Base-by-base conservation (phyloP, 1,139 yeast species). In the Taphrina populina region DNA sequence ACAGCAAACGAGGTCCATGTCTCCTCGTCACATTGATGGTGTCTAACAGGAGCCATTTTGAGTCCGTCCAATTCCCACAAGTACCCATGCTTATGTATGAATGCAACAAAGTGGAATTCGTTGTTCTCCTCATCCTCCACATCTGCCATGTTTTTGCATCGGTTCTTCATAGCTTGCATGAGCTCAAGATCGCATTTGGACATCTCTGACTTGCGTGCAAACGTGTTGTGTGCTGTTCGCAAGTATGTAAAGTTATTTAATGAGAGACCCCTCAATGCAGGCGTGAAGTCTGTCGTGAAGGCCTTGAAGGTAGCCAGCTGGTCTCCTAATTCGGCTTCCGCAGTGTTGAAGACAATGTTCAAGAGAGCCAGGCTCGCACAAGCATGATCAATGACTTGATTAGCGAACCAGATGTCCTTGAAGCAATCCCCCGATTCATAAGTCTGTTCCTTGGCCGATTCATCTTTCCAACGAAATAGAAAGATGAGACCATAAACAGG, bases 281-380 rank as follows among this genome's bases (percentile, higher is more conserved):
- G 39, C 10, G 57, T 17, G 15, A 56, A 24, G 20, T 36, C 37
- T 21, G 21, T 30, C 11, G 78, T 79, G 66, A 83, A 83, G 52
- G 70, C 69, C 59, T 73, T 74, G 67, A 83, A 79, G 52, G 76
- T 73, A 3, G 62, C 35, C 56, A 83, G 69, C 40, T 77, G 80
- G 0, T 70, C 68, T 0, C 88, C 88, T 5, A 82, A 59, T 1
- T 74, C 72, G n/a, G 80, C 61, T 2, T 66, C 69, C 2, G 68
- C 66, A 57, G 76, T 73, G 62, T 76, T 75, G 59, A 83, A 65
- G 55, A 83, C 68, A 7, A 81, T 69, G 58, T 82, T 80, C 58
- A 83, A 69, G 10, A 83, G 83, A 0, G 88, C 88, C 63, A 80
- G 85, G 1, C 88, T 83, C n/a, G 84, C 88, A 68, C 88, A 83